Conservation (phyloP, 106 monocot genomes). For the Platanthera zijinensis region DNA sequence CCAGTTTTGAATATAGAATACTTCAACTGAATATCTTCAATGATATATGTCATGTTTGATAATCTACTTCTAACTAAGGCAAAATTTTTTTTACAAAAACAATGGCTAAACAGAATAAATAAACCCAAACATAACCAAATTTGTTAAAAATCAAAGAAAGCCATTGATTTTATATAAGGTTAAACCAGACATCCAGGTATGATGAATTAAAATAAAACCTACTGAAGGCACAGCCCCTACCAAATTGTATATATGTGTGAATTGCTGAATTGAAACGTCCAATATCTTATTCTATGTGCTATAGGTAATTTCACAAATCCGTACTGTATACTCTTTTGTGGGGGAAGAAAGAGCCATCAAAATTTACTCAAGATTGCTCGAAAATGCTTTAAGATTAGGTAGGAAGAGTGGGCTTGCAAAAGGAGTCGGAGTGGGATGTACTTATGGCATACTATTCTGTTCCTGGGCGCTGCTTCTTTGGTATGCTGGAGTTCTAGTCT, state of each 20-base stretch:
- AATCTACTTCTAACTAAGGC: too few species aligned
- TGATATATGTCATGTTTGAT: too few species aligned
- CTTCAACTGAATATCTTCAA: neutral
- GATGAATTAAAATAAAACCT: neutral
- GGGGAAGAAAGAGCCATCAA: slow-evolving; percentile 30
- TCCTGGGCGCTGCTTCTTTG: slow-evolving; percentile 47
- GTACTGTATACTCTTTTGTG: slow-evolving; percentile 38
- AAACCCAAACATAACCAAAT: too few species aligned
- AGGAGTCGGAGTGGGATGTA: slow-evolving; percentile 46
- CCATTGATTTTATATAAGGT: too few species aligned
- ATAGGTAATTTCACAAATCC: slow-evolving; percentile 40
- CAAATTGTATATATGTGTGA: neutral
- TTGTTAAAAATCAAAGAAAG: too few species aligned
- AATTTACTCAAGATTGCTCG: slow-evolving; percentile 28
- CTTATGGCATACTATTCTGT: slow-evolving; percentile 37
- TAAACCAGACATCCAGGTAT: neutral
- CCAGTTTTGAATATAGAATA: neutral
- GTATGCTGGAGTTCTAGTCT: slow-evolving; percentile 41
- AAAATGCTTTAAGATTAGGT: slow-evolving; percentile 30
- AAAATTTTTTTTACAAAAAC: too few species aligned
- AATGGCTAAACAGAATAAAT: too few species aligned
- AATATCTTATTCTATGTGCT: neutral
- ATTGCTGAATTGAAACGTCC: neutral
- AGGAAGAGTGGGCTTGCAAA: slow-evolving; percentile 38
- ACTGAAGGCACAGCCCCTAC: neutral